A percentile compares a stretch with the other conserved stretches of the same genome.
Evolutionary conservation across 129 eudicot genomes (phyloP).

Genomic region (Pittosporum tobira): DNA sequence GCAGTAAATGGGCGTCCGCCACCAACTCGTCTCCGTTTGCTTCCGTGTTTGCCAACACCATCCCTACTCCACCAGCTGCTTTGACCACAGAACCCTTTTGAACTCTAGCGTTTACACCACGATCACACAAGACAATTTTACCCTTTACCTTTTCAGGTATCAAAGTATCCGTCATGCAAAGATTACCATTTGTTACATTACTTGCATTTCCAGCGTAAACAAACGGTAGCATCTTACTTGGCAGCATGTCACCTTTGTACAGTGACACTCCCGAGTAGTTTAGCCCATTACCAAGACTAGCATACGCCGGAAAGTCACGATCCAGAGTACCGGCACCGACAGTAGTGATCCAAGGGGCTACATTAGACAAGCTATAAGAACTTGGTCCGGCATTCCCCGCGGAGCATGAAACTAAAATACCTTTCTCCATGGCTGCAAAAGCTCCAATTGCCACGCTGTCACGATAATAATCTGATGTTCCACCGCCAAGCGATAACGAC

Average conservation of each 20-base stretch:
- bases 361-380: slow-evolving; percentile 69
- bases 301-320: slow-evolving; percentile 92
- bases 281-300: slow-evolving; percentile 65
- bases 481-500: slow-evolving; percentile 84
- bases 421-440: slow-evolving; percentile 84
- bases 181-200: slow-evolving; percentile 62
- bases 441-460: slow-evolving; percentile 92
- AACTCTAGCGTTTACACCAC: slow-evolving; percentile 82
- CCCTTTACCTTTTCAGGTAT: slow-evolving; percentile 70
- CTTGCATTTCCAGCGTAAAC: slow-evolving; percentile 87
- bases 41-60: slow-evolving; percentile 90
- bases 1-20: slow-evolving; percentile 87
- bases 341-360: slow-evolving; percentile 95
- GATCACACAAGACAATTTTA: slow-evolving; percentile 81
- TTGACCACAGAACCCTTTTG: slow-evolving; percentile 88
- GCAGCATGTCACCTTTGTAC: slow-evolving; percentile 46
- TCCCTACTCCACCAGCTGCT: slow-evolving; percentile 83
- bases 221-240: slow-evolving; percentile 49
- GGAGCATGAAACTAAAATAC: slow-evolving; percentile 75
- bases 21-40: slow-evolving; percentile 92
- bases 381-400: slow-evolving; percentile 97
- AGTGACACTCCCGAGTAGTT: slow-evolving; percentile 83
- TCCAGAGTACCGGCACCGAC: slow-evolving; percentile 98
- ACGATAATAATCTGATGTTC: slow-evolving; percentile 69
- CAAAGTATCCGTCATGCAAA: slow-evolving; percentile 78